Base-by-base conservation (phyloP, 1,284 basidiomycete species). In the Cryptococcus sp. region DNA sequence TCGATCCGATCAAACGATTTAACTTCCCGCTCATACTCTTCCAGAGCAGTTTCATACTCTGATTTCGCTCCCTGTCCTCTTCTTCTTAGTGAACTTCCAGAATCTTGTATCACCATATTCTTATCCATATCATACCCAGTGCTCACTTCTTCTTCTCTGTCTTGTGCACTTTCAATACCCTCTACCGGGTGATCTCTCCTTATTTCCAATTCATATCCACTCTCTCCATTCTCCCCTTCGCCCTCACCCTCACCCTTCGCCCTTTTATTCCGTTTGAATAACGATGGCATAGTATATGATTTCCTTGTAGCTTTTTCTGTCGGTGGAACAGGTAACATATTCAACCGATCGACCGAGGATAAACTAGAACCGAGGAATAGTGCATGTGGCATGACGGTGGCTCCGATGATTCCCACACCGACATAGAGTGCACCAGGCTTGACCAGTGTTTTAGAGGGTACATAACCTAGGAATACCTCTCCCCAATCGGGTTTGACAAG, bases 321-420 rank as follows among this genome's bases (percentile, higher is more conserved):
- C n/a, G 66, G 67, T 11, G 62, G 59, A 8, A 52, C 43, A 14
- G 72, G 78, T n/a, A 66, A 59, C 66, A 76, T 72, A 55, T 70
- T 65, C 10, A 80, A 69, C 50, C 91, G 80, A 60, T 92, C 86
- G 67, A 92, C 86, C 0, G 88, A 89, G 3, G 89, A 87, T 15
- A 95, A 82, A 38, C 87, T 84, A 3, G 89, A 91, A 8, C 92
- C 93, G 5, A 97, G 80, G 78, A 91, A 94, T 30, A 97, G 81
- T 46, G 88, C 87, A 72, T 97, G 94, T 0, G 94, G 93, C 93
- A 82, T 80, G 53, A 90, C 89, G 46, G 90, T 87, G 32, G 88
- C 87, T 67, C 80, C 80, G 38, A 81, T 75, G 58, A 81, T 81
- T 46, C 81, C 81, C 32, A 83, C 79, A 11, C 89, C 87, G 6